Percentiles rank a stretch among this genome's conserved stretches.
Evolutionary conservation across 2,329 filamentous ascomycete species (phyloP).

Genomic region (Whalleya microplaca): DNA sequence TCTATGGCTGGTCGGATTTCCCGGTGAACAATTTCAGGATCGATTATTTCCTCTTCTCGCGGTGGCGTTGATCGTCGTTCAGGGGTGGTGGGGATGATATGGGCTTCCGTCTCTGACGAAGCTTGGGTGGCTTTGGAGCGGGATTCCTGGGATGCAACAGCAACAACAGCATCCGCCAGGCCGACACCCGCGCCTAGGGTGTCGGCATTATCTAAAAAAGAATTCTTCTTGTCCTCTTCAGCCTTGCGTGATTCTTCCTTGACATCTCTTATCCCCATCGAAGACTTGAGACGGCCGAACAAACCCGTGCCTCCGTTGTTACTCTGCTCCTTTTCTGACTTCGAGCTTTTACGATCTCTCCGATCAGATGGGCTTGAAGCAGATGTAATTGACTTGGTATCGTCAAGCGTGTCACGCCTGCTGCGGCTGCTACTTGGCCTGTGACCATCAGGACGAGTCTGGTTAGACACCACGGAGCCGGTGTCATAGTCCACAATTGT

Average conservation of each 20-base stretch:
- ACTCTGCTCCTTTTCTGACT: conserved; percentile 40
- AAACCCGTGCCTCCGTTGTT: conserved; percentile 49
- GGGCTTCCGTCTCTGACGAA: conserved; percentile 44
- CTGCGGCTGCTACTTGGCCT: conserved; percentile 42
- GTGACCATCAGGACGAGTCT: conserved; percentile 40
- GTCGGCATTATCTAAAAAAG: conserved; percentile 76
- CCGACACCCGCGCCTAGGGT: conserved; percentile 72
- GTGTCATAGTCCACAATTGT: conserved; percentile 49
- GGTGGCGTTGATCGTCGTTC: conserved; percentile 25
- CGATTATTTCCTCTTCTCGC: conserved; percentile 46
- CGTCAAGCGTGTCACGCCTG: conserved; percentile 50
- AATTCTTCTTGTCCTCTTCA: conserved; percentile 50
- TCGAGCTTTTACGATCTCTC: conserved; percentile 31
- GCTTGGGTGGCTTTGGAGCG: conserved; percentile 52
- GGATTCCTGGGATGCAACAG: conserved; percentile 44
- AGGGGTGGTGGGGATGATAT: conserved; percentile 27
- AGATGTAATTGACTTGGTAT: conserved; percentile 50
- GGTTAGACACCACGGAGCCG: conserved; percentile 54
- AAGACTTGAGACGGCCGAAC: conserved; percentile 53
- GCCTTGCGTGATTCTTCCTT: conserved; percentile 37
- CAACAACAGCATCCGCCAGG: conserved; percentile 56
- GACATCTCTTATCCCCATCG: conserved; percentile 41
- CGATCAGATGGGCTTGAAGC: conserved; percentile 41
- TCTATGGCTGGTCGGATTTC: conserved; percentile 68
- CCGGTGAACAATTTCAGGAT: conserved; percentile 62